Evolutionary conservation across 2,329 filamentous ascomycete genomes (phyloP).

Genomic region (Cercospora zeina): DNA sequence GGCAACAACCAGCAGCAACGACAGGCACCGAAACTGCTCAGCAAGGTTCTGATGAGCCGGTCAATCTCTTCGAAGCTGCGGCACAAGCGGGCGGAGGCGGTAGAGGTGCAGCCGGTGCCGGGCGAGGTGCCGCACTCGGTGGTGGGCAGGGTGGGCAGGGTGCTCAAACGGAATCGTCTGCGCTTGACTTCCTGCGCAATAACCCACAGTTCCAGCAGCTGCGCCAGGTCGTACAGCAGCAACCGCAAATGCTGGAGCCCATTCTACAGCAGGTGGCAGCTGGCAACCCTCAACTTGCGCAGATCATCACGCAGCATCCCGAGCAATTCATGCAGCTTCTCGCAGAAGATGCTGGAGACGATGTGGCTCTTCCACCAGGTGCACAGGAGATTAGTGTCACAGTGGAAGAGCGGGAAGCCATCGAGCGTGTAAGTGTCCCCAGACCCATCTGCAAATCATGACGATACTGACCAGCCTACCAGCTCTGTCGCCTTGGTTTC

Average conservation of each 20-base stretch:
- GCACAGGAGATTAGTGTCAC: constrained; percentile 89
- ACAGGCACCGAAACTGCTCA: constrained; percentile 71
- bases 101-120: constrained; percentile 46
- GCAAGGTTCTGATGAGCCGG: constrained; percentile 66
- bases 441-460: not conserved
- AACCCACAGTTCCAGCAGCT: constrained; percentile 98
- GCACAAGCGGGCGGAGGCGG: constrained; percentile 43
- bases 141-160: constrained; percentile 43
- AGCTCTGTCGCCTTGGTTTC: constrained; percentile 93
- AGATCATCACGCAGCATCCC: constrained; percentile 86
- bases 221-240: constrained; percentile 93
- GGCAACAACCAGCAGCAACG: constrained; percentile 43
- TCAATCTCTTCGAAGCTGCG: constrained; percentile 86
- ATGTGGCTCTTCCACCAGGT: constrained; percentile 80
- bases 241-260: constrained; percentile 97
- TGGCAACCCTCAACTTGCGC: constrained; percentile 90
- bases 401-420: constrained; percentile 93
- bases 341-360: constrained; percentile 79
- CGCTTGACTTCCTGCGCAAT: constrained; percentile 89
- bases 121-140: constrained; percentile 44
- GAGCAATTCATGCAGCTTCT: constrained; percentile 90
- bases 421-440: constrained; percentile 72
- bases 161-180: constrained; percentile 57
- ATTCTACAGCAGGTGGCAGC: constrained; percentile 94
- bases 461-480: constrained; percentile 10